Evolutionary conservation across 2,329 filamentous ascomycete species (phyloP), one percentile per base, ranked within the genome.

Genomic region (Epichloe sibirici): DNA sequence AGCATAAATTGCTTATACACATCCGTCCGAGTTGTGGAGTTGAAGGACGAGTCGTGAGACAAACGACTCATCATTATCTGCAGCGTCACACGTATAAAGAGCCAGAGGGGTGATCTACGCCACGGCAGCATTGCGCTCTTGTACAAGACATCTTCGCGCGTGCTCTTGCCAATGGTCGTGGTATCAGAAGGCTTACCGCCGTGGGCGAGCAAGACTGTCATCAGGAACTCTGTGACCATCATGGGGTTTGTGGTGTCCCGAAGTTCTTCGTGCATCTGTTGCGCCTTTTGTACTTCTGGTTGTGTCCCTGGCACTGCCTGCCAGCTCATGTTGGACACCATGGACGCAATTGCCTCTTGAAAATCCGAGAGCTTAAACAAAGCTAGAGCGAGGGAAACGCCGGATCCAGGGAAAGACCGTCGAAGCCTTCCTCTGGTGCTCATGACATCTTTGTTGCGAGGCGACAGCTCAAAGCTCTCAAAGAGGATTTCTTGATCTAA

Each of bases 111-210:
- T 12, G 77, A 81, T 45, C 74, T 63, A 11, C 71, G 65, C 78
- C 78, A 82, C 0, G 61, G 60, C 1, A 58, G 48, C 5, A 50
- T 42, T 11, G 49, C 47, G 1, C 53, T 46, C 2, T 57, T 54
- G 66, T 69, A 80, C 9, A 76, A 52, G 1, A 80, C 70, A 13
- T 82, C 78, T 40, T 82, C 77, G 2, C 76, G 72, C 0, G 74
- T 76, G 34, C 74, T 66, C 53, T 82, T 83, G 44, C 56, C 64
- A n/a, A 82, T 67, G 2, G 64, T 61, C 0, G 48, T 6, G 0
- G 57, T 57, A 1, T 62, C n/a, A 6, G 57, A 52, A 0, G 59
- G 50, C 2, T 53, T 49, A 0, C 74, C 74, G 3, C 71, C 53
- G 1, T 50, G 21, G 9, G 69, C 63, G 12, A 63, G 62, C 3